These are phyloP conservation scores for Dichotomocladium elegans DNA, from an alignment of 371 early-diverging fungal species.

Conservation along the genomic window DNA sequence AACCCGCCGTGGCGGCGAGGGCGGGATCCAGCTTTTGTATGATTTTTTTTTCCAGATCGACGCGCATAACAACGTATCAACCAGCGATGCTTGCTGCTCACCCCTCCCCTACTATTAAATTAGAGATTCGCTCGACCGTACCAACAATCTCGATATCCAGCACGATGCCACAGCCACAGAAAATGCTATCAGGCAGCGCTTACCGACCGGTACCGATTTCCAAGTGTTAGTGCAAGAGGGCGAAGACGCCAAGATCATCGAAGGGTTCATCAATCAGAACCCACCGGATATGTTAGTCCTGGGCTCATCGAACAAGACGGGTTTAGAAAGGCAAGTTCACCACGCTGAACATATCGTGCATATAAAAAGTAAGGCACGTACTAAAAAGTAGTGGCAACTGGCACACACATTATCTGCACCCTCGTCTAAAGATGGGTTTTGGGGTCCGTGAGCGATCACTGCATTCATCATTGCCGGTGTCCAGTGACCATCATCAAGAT, in stretches of 20 bases:
- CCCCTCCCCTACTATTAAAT: too few species aligned
- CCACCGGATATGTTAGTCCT: conserved; percentile 25
- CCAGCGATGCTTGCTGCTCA: too few species aligned
- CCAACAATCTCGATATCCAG: conserved; percentile 28
- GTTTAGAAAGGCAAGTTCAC: conserved; percentile 28
- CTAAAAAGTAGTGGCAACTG: too few species aligned
- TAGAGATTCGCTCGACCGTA: conserved; percentile 25
- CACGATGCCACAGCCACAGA: conserved; percentile 15
- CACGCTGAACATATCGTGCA: too few species aligned
- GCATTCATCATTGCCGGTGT: conserved; percentile 27
- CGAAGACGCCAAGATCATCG: conserved; percentile 16
- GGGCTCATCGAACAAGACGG: conserved; percentile 28
- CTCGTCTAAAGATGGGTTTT: conserved; percentile 17
- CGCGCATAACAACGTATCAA: too few species aligned
- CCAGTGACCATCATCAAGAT: conserved; percentile 23
- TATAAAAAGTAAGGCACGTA: too few species aligned
- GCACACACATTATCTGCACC: too few species aligned
- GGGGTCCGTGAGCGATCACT: conserved; percentile 33
- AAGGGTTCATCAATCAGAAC: conserved; percentile 17
- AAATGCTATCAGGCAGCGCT: not conserved
- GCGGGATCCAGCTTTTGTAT: not conserved
- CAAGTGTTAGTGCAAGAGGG: conserved; percentile 2
- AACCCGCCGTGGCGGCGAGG: conserved; percentile 1
- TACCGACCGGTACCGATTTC: conserved; percentile 2
- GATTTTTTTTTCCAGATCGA: not conserved